These are phyloP conservation scores for Ophiosphaerella korrae DNA, from an alignment of 2,329 filamentous ascomycete species.

Conservation along the genomic window DNA sequence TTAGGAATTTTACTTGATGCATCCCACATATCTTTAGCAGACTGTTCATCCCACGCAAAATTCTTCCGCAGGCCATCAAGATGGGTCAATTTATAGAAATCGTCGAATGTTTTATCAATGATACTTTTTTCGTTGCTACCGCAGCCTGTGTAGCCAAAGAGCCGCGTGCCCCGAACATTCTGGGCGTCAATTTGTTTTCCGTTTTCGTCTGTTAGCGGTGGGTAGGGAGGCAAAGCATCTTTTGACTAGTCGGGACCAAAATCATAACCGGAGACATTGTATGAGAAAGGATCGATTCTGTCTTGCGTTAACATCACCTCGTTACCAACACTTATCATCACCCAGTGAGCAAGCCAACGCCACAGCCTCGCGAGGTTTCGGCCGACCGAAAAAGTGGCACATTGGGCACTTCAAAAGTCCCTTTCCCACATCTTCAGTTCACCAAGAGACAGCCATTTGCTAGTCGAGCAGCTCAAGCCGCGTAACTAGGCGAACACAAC, in stretches of 20 bases:
- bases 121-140: background rate
- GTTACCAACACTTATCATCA: no score
- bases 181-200: background rate
- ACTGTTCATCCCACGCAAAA: background rate
- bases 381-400: no score
- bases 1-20: background rate
- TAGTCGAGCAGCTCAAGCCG: no score
- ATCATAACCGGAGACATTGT: background rate
- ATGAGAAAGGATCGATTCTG: no score
- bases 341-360: no score
- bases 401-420: no score
- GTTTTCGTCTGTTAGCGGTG: background rate
- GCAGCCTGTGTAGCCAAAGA: background rate
- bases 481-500: no score
- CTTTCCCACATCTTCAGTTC: no score
- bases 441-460: no score
- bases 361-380: no score
- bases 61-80: background rate
- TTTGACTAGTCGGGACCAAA: background rate
- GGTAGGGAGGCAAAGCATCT: background rate
- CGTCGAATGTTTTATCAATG: background rate
- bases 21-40: background rate
- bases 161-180: background rate
- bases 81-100: constrained; percentile 1
- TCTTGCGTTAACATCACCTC: no score